Evolutionary conservation across 2,329 filamentous ascomycete genomes (phyloP), one percentile per base, ranked within the genome.

Genomic region (Thermothelomyces thermophilus): DNA sequence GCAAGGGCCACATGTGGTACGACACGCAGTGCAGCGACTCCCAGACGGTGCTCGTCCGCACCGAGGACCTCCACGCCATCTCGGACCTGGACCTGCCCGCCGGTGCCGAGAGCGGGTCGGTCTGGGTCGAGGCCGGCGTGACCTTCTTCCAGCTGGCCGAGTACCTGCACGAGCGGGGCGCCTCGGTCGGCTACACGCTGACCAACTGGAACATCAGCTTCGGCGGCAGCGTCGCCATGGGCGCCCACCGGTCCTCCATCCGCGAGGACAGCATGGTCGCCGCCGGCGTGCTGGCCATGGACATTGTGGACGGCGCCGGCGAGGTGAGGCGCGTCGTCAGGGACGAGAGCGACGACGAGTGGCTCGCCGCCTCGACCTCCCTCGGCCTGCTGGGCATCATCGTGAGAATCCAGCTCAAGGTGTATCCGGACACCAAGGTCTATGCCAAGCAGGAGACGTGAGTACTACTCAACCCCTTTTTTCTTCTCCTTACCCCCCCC

Each of bases 31-130:
- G 73, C 63, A 70, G 70, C 37, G 73, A 76, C 59, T 65, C 73
- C 51, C 62, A 66, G 22, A 77, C 73, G 2, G 62, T 75, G 56
- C 72, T 77, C 57, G 64, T 76, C 35, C 70, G 76, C 57, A 74
- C 76, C 16, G 53, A 62, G 48, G 55, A 63, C 64, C 77, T 90
- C 55, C 88, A 89, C 70, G 84, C 87, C 19, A 76, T 77, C 57
- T 69, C 61, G 34, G 69, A 74, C 51, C 66, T 76, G 40, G 63
- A 66, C 14, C 66, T 76, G 14, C 58, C 63, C 39, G 56, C 56
- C 5, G 66, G 63, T 14, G 64, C 64, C 9, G 60, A 65, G 6
- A 64, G 64, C 1, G 72, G 73, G 16, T 67, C 69, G 5, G 73
- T 76, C 8, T 67, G 72, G 51, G 69, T 77, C 36, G 73, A 77